Conservation (phyloP, 2,329 filamentous ascomycete genomes). For the Fusarium lateritium region DNA sequence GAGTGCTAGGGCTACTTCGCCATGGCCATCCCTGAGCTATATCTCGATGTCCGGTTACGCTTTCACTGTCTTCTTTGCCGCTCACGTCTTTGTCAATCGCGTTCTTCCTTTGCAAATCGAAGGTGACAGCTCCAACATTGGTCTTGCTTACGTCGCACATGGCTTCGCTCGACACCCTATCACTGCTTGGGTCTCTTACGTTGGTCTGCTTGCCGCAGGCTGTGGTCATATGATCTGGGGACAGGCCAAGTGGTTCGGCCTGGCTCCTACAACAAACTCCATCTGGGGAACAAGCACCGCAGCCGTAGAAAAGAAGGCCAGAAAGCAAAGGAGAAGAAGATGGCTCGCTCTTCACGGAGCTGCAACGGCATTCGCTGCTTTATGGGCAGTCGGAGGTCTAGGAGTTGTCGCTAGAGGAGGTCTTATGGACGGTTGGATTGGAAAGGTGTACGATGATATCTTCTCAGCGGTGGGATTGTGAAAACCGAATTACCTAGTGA, state of each 20-base stretch:
- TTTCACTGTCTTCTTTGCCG: constrained; percentile 74
- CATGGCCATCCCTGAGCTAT: constrained; percentile 80
- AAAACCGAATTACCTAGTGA: constrained; percentile 8
- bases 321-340: constrained; percentile 71
- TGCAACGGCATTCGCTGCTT: constrained; percentile 67
- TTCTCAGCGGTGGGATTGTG: constrained; percentile 53
- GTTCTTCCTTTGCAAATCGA: constrained; percentile 81
- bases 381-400: constrained; percentile 89
- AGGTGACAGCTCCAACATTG: constrained; percentile 88
- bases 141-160: constrained; percentile 86
- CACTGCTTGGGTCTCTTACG: constrained; percentile 78
- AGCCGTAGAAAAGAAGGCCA: constrained; percentile 64
- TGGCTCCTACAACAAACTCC: constrained; percentile 70
- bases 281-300: constrained; percentile 59
- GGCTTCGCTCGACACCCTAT: constrained; percentile 81
- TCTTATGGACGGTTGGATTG: constrained; percentile 81
- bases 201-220: constrained; percentile 75
- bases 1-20: constrained; percentile 40
- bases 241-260: constrained; percentile 83
- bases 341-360: constrained; percentile 81
- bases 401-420: constrained; percentile 83
- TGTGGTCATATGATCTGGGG: constrained; percentile 89
- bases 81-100: constrained; percentile 84
- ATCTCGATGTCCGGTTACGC: constrained; percentile 82
- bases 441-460: constrained; percentile 82